Evolutionary conservation across 225 moss, liverwort and hornwort species (phyloP).

Genomic region (Rhytidiadelphus loreus): DNA sequence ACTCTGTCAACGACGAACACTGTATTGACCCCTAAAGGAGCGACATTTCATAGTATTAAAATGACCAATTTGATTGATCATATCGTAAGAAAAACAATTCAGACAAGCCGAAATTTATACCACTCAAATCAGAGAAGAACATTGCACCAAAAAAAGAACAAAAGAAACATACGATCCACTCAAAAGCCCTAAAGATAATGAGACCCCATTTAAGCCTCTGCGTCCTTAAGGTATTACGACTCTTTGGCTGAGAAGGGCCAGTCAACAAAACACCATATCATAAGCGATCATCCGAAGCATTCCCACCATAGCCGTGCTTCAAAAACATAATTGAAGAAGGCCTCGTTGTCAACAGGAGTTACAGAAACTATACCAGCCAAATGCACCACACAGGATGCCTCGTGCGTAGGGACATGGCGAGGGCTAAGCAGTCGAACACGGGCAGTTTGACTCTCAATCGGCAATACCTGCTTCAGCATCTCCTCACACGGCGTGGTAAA

Average conservation of each 20-base stretch:
- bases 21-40: not conserved
- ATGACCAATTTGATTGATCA: not conserved
- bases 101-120: not conserved
- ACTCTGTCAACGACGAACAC: not conserved
- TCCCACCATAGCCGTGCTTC: not conserved
- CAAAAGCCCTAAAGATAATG: not conserved
- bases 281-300: not conserved
- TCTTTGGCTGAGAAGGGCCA: not conserved
- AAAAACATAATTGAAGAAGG: not conserved
- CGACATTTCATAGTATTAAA: not conserved
- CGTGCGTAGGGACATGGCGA: constrained; percentile 48
- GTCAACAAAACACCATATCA: not conserved
- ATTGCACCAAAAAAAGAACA: not conserved
- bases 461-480: constrained; percentile 66
- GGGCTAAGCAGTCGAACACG: constrained; percentile 88
- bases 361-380: constrained; percentile 58
- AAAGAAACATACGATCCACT: not conserved
- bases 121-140: not conserved
- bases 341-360: not conserved
- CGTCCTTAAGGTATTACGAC: not conserved
- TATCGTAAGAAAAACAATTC: not conserved
- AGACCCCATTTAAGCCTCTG: not conserved
- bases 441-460: constrained; percentile 74
- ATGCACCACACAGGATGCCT: constrained; percentile 76
- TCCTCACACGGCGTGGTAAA: constrained; percentile 86